Evolutionary conservation across 75 land plant genomes (phyloP), one percentile per base, ranked within the genome.

Genomic region (Pseudotsuga menziesii): DNA sequence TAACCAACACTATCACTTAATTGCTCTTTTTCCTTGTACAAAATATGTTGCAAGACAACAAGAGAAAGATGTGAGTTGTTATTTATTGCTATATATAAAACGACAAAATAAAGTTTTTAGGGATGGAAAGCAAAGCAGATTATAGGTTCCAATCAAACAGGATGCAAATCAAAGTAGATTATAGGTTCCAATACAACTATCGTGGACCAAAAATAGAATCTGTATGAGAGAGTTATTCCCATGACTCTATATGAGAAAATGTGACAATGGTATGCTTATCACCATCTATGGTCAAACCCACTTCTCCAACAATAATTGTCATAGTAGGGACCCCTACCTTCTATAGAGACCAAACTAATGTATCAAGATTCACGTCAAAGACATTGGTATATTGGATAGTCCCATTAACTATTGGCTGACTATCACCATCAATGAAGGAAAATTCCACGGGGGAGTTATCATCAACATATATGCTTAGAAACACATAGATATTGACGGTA

Each of bases 1-100:
- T 96, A 96, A 11, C 99, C 99, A 57, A 97, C 99, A 17, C 99
- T 98, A 81, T 97, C 99, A 81, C 98, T 94, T 84, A 97, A 97
- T 77, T 97, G 99, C 81, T 97, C 99, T 78, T 97, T 97, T 76
- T 97, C 98, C 82, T 98, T 76, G 82, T 94, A 97, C 70, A 97
- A 82, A 77, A 97, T 97, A 78, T 97, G 93, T 98, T 97, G 87
- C 83, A 91, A 71, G 15, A 41, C 72, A 39, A 7, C 23, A 20
- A n/a, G 1, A 41, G 23, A 69, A 22, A 39, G n/a, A 41, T 36
- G 48, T 4, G 48, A 41, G 52, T 44, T 44, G 52, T 41, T 69
- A 69, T 44, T 8, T 2, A 69, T 69, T 69, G 72, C 52, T 36
- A 20, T 11, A 41, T 5, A 69, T 20, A 20, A 15, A 63, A 63